These are phyloP conservation scores for Penicillium fuscoglaucum DNA, from an alignment of 2,329 filamentous ascomycete genomes.

Conservation along the genomic window DNA sequence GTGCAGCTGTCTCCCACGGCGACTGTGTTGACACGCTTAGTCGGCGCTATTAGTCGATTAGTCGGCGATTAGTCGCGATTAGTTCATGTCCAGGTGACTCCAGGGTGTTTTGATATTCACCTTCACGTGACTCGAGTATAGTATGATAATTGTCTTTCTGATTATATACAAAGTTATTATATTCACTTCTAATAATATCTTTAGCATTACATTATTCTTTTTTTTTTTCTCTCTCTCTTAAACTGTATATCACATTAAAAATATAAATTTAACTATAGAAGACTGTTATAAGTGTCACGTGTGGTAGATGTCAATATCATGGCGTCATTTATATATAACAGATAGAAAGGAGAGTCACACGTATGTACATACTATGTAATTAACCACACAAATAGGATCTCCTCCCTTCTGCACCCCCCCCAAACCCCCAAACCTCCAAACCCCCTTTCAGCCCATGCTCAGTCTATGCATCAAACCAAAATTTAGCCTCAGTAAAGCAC, in stretches of 20 bases:
- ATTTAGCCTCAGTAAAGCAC: slow-evolving; percentile 3
- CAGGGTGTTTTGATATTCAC: not conserved
- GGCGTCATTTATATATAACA: slow-evolving; percentile 7
- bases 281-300: not conserved
- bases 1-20: not conserved
- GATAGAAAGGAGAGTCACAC: not conserved
- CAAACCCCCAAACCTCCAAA: no score
- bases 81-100: no score
- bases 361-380: slow-evolving; percentile 3
- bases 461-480: not conserved
- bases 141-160: no score
- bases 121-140: not conserved
- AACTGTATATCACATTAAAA: no score
- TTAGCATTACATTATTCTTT: not conserved
- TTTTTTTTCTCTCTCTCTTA: no score
- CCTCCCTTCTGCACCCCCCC: no score
- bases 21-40: not conserved
- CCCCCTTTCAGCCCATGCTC: not conserved
- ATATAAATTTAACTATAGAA: not conserved
- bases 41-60: not conserved
- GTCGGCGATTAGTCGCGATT: not conserved
- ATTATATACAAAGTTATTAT: no score
- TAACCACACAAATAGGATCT: not conserved
- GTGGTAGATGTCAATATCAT: not conserved
- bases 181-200: not conserved